Conservation (phyloP, 2,329 filamentous ascomycete genomes). For the Geoglossum cookeanum region DNA sequence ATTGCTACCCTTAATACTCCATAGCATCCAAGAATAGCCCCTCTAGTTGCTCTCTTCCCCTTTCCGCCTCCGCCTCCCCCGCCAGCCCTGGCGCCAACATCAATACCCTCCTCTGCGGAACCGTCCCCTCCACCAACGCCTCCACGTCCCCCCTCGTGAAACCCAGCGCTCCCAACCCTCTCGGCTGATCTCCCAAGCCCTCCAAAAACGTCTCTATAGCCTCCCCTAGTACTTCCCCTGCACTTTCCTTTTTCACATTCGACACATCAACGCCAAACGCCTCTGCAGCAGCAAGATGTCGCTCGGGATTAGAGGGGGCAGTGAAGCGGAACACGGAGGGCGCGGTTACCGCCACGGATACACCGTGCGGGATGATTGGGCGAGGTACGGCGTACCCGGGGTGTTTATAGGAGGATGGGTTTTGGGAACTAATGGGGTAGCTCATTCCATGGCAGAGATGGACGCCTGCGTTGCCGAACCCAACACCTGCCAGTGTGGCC, state of each 20-base stretch:
- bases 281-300: slow-evolving; percentile 77
- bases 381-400: slow-evolving; percentile 59
- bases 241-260: slow-evolving; percentile 73
- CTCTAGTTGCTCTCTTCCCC: slow-evolving; percentile 50
- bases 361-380: slow-evolving; percentile 85
- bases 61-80: slow-evolving; percentile 31
- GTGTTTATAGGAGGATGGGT: slow-evolving; percentile 67
- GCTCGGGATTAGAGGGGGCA: slow-evolving; percentile 72
- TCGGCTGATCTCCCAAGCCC: slow-evolving; percentile 74
- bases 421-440: slow-evolving; percentile 91
- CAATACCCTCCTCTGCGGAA: slow-evolving; percentile 77
- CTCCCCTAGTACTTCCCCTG: slow-evolving; percentile 72
- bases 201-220: slow-evolving; percentile 66
- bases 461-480: slow-evolving; percentile 93
- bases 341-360: slow-evolving; percentile 82
- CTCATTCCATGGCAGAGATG: slow-evolving; percentile 87
- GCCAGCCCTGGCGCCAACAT: slow-evolving; percentile 75
- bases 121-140: slow-evolving; percentile 75
- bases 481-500: slow-evolving; percentile 82
- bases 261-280: slow-evolving; percentile 78
- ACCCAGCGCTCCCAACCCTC: slow-evolving; percentile 65
- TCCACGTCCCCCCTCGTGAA: slow-evolving; percentile 63
- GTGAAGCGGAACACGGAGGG: slow-evolving; percentile 93
- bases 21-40: slow-evolving; percentile 45
- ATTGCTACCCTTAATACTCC: slow-evolving; percentile 23